Evolutionary conservation across 495 filamentous ascomycete genomes (phyloP), one percentile per base, ranked within the genome.

Genomic region (Penicillium malachiteum): DNA sequence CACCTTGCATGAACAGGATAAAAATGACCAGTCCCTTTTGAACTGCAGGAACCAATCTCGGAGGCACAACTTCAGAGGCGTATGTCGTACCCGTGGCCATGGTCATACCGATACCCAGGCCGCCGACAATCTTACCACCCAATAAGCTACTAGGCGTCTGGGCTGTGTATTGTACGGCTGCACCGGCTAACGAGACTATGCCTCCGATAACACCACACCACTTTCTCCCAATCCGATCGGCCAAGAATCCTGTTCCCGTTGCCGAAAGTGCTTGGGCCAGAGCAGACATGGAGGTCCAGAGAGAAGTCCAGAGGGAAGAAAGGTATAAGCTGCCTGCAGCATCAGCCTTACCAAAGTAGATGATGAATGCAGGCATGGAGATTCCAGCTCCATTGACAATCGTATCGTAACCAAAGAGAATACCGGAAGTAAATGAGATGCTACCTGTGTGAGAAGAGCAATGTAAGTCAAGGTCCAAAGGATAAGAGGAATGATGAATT

Each of bases 91-190:
- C 64, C 8, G 61, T 40, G n/a, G 60, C 46, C 52, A 69, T 47
- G 11, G 41, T 48, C 55, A 57, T 57, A 7, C 55, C 55, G 13
- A 57, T 57, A 7, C 55, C 55, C 33, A 69, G 47, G 6, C 66
- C 66, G 6, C 60, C 58, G 1, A 69, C 54, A 49, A 69, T 67
- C 50, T 69, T 69, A 31, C 66, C 66, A 39, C 57, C 66, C 10
- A 69, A 49, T 26, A 69, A 37, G 18, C 52, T 34, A 9, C 61
- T 59, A 32, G 59, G 54, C n/a, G 53, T 69, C 0, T 52, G 49
- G 11, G 66, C 58, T 33, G 48, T 57, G 7, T 57, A 57, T n/a
- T 52, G 55, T 0, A 57, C 55, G 1, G 55, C 38, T 21, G 55
- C 55, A 41, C 55, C 55, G 3, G 18, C 48, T 17, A 57, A 14